Conservation (phyloP, 495 filamentous ascomycete species). For the Daldinia grandis region DNA sequence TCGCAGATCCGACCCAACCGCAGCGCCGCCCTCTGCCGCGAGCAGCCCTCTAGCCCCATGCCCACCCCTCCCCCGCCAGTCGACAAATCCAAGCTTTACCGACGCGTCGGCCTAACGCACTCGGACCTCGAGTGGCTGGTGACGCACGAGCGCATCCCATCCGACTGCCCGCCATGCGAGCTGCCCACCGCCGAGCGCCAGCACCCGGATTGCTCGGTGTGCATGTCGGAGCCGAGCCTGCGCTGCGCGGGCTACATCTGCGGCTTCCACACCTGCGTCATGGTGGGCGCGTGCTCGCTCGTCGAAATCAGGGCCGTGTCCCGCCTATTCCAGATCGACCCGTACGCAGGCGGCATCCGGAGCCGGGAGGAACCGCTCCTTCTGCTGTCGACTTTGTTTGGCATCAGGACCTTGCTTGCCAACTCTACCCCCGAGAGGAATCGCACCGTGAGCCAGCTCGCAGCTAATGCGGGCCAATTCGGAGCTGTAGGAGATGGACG, state of each 20-base stretch:
- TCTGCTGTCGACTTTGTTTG: too few relatives aligned
- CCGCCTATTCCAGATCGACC: neutral
- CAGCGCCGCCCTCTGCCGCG: neutral
- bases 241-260: neutral
- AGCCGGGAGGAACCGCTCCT: too few relatives aligned
- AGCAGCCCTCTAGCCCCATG: neutral
- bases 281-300: neutral
- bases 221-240: neutral
- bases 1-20: neutral
- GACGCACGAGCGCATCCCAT: too few relatives aligned
- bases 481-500: neutral
- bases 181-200: neutral
- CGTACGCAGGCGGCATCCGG: neutral
- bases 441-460: too few relatives aligned
- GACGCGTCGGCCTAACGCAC: neutral
- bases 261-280: slow-evolving; percentile 4
- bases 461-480: neutral
- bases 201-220: neutral
- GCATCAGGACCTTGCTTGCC: neutral
- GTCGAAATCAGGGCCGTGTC: neutral
- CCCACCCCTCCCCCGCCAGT: neutral
- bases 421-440: too few relatives aligned
- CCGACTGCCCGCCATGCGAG: too few relatives aligned
- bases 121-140: neutral
- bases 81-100: too few relatives aligned